Conservation (phyloP, 148 eudicot species). For the Cornus suecica region DNA sequence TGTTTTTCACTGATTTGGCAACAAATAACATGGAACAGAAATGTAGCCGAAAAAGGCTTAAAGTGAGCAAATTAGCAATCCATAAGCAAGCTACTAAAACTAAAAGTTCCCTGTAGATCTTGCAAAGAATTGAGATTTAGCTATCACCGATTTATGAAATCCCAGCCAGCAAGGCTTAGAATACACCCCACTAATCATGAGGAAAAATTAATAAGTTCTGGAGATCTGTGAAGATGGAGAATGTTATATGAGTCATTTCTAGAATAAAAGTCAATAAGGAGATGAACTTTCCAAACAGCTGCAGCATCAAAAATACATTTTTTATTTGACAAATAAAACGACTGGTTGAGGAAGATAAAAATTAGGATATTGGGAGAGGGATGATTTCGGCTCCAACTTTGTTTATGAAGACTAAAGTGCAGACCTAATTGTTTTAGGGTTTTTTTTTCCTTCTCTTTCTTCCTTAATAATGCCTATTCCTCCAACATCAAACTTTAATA, state of each 20-base stretch:
- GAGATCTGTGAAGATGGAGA: not conserved
- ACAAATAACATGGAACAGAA: too few relatives aligned
- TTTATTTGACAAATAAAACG: not conserved
- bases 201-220: not conserved
- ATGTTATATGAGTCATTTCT: not conserved
- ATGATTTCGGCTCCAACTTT: not conserved
- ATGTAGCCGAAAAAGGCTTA: too few relatives aligned
- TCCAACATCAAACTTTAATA: not conserved
- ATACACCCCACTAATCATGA: not conserved
- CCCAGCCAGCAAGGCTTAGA: not conserved
- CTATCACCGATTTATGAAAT: not conserved
- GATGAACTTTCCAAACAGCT: not conserved
- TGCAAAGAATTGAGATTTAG: not conserved
- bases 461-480: not conserved
- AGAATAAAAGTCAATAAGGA: not conserved
- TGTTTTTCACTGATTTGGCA: too few relatives aligned
- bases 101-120: not conserved
- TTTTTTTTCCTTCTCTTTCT: too few relatives aligned
- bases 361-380: not conserved
- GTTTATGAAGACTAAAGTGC: too few relatives aligned
- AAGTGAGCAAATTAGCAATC: not conserved
- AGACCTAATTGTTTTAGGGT: too few relatives aligned
- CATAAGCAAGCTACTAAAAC: not conserved
- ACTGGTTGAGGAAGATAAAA: not conserved
- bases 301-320: constrained; percentile 1